Conservation (phyloP, 306 rosid genomes). For the Pterocarpus santalinus region DNA sequence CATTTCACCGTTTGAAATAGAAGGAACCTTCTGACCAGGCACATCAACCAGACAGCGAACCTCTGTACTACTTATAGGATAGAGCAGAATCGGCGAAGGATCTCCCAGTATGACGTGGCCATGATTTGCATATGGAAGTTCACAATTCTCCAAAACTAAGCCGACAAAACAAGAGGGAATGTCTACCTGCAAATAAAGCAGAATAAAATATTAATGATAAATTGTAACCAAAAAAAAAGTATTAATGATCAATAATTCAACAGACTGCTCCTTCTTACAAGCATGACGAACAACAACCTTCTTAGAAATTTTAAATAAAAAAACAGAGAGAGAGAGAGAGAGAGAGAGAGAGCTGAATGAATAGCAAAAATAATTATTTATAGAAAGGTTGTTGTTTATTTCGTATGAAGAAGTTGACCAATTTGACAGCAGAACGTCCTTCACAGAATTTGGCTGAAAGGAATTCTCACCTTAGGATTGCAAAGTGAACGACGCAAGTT, state of each 20-base stretch:
- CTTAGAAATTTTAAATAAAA: not conserved
- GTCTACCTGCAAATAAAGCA: slow-evolving; percentile 76
- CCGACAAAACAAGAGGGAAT: slow-evolving; percentile 96
- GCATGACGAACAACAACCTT: not conserved
- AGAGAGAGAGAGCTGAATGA: not conserved
- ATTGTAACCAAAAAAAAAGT: not conserved
- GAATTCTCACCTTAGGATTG: slow-evolving; percentile 76
- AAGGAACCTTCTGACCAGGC: slow-evolving; percentile 97
- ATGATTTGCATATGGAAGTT: slow-evolving; percentile 91
- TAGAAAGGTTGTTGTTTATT: not conserved
- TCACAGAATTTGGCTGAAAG: slow-evolving; percentile 28
- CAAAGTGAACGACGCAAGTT: slow-evolving; percentile 97
- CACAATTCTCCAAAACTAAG: slow-evolving; percentile 81
- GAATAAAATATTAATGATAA: slow-evolving; percentile 23
- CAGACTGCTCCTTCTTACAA: slow-evolving; percentile 22
- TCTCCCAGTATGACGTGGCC: slow-evolving; percentile 95
- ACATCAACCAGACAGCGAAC: slow-evolving; percentile 97
- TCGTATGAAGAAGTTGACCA: slow-evolving; percentile 13
- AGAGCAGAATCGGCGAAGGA: slow-evolving; percentile 95
- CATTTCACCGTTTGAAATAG: slow-evolving; percentile 97
- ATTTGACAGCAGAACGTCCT: slow-evolving; percentile 16
- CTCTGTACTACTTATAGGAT: slow-evolving; percentile 92
- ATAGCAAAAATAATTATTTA: not conserved
- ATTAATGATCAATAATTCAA: slow-evolving; percentile 26
- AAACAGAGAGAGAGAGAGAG: not conserved